Conservation (phyloP, 441 rosid species). For the Syzygium syzygioides region DNA sequence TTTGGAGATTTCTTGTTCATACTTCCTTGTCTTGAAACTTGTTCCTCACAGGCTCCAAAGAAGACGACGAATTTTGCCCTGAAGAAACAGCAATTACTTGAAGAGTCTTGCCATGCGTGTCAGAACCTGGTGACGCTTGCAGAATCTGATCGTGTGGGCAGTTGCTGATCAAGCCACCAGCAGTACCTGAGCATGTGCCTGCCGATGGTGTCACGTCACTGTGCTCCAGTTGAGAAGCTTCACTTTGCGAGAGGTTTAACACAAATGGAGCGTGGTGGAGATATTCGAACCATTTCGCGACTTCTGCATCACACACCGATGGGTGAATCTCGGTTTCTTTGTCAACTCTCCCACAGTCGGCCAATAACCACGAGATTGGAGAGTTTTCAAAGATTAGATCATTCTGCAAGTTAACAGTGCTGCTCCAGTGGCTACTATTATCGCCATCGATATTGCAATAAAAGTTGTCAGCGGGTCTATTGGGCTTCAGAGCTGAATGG, state of each 20-base stretch:
- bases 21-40: neutral
- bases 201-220: conserved; percentile 35
- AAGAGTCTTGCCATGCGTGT: conserved; percentile 37
- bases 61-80: conserved; percentile 29
- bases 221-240: conserved; percentile 37
- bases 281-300: conserved; percentile 64
- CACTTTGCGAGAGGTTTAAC: conserved; percentile 29
- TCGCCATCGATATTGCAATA: conserved; percentile 15
- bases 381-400: conserved; percentile 32
- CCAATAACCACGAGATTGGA: conserved; percentile 40
- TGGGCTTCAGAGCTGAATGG: conserved; percentile 26
- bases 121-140: conserved; percentile 23
- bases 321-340: conserved; percentile 21
- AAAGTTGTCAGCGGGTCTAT: conserved; percentile 23
- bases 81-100: conserved; percentile 56
- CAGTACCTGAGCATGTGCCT: conserved; percentile 20
- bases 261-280: conserved; percentile 37
- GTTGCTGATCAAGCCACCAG: conserved; percentile 20
- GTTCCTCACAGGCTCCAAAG: neutral
- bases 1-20: neutral
- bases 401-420: conserved; percentile 27
- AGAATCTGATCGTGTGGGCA: conserved; percentile 38
- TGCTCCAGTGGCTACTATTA: conserved; percentile 24
- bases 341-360: conserved; percentile 28
- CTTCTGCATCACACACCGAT: conserved; percentile 27